Conservation (phyloP, 2,329 filamentous ascomycete species). For the Nigrospora sphaerica region DNA sequence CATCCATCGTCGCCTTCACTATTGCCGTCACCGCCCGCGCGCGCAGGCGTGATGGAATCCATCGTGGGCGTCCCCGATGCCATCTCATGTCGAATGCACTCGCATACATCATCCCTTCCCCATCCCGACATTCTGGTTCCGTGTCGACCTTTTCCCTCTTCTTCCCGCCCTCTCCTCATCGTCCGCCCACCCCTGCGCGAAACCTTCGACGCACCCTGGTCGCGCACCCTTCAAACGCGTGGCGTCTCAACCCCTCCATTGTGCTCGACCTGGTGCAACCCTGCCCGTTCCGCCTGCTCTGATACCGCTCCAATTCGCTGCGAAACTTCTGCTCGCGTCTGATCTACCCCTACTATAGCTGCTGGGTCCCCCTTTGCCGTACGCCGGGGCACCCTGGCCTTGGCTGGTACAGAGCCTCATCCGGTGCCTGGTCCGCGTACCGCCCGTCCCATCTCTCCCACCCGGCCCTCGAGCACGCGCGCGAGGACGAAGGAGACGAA, state of each 20-base stretch:
- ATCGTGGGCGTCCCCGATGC: no score
- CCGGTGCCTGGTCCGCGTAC: no score
- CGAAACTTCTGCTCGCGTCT: constrained; percentile 42
- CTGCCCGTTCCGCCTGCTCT: constrained; percentile 20
- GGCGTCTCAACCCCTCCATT: constrained; percentile 32
- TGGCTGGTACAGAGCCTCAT: no score
- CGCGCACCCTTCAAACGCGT: constrained; percentile 28
- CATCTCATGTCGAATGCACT: no score
- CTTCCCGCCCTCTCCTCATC: neutral
- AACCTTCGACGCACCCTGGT: constrained; percentile 17
- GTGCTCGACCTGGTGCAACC: constrained; percentile 4
- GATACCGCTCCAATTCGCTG: constrained; percentile 27
- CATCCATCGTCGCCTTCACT: neutral
- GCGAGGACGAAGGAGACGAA: no score
- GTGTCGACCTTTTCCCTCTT: neutral
- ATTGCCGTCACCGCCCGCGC: no score
- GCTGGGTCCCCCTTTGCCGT: neutral
- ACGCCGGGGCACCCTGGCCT: no score
- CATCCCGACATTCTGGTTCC: neutral
- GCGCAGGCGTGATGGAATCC: no score
- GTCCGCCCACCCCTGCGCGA: constrained; percentile 23
- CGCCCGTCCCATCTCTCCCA: no score
- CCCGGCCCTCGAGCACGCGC: no score
- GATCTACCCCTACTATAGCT: constrained; percentile 18
- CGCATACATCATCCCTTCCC: neutral